Evolutionary conservation across 331 rosid species (phyloP).

Genomic region (Cydonia oblonga): DNA sequence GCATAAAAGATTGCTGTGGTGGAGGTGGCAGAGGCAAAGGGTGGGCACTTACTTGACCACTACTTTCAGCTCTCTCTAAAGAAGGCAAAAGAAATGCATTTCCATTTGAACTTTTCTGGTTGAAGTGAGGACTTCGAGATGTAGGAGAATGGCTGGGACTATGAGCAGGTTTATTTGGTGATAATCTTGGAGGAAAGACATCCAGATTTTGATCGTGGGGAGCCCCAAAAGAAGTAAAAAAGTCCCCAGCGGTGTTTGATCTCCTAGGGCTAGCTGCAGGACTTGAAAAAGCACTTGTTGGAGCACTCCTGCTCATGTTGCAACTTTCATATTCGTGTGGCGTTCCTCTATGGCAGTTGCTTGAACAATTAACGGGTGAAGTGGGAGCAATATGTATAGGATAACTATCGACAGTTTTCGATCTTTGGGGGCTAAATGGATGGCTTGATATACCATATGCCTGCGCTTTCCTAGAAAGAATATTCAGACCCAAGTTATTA

Average conservation of each 20-base stretch:
- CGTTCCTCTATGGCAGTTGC: slow-evolving; percentile 21
- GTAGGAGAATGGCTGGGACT: slow-evolving; percentile 45
- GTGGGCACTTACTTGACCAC: slow-evolving; percentile 47
- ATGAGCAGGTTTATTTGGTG: slow-evolving; percentile 16
- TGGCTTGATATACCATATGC: slow-evolving; percentile 47
- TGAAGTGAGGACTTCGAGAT: slow-evolving; percentile 17
- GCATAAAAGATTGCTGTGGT: slow-evolving; percentile 24
- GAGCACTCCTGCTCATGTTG: slow-evolving; percentile 56
- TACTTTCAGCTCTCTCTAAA: slow-evolving; percentile 41
- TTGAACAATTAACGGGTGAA: slow-evolving; percentile 20
- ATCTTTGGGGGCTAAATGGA: slow-evolving; percentile 52
- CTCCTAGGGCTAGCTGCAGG: slow-evolving; percentile 67
- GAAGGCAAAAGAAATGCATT: slow-evolving; percentile 3
- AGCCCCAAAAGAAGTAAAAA: slow-evolving; percentile 13
- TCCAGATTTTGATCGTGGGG: slow-evolving; percentile 24
- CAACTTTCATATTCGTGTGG: slow-evolving; percentile 19
- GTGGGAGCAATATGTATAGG: slow-evolving; percentile 3
- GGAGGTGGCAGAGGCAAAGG: slow-evolving; percentile 88
- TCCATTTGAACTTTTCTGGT: slow-evolving; percentile 30
- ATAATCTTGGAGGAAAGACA: slow-evolving; percentile 9
- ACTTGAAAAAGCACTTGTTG: slow-evolving; percentile 48
- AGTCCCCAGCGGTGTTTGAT: slow-evolving; percentile 25
- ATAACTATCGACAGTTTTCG: slow-evolving; percentile 17
- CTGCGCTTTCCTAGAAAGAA: slow-evolving; percentile 54
- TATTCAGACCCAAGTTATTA: slow-evolving; percentile 16